Evolutionary conservation across 2,329 filamentous ascomycete species (phyloP).

Genomic region (Pseudopyricularia cyperi): DNA sequence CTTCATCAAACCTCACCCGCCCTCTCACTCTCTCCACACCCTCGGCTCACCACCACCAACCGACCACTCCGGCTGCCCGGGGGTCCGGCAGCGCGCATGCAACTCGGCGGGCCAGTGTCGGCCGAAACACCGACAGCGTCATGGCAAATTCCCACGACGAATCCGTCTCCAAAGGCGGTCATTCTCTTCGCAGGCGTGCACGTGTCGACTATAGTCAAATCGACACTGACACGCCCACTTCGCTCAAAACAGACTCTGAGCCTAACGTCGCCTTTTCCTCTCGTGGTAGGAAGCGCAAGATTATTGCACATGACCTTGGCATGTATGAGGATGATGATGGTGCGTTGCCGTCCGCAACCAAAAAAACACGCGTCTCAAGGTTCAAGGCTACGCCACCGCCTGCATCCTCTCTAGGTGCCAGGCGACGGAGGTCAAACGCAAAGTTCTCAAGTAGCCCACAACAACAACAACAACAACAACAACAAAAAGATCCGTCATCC

Average conservation of each 20-base stretch:
- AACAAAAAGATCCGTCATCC: neutral
- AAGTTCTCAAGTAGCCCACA: neutral
- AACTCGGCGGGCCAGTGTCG: conserved; percentile 17
- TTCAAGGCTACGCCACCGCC: conserved; percentile 9
- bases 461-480: too few species aligned
- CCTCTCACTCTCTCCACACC: conserved; percentile 23
- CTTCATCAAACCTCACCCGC: conserved; percentile 14
- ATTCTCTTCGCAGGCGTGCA: conserved; percentile 42
- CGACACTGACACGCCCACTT: conserved; percentile 14
- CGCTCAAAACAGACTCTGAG: conserved; percentile 9
- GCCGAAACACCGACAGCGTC: neutral
- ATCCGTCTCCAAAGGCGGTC: conserved; percentile 39
- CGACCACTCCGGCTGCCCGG: conserved; percentile 10
- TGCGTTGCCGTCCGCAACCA: conserved; percentile 25
- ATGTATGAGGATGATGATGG: conserved; percentile 21
- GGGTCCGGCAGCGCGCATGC: conserved; percentile 8
- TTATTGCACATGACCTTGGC: conserved; percentile 8
- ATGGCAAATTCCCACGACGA: conserved; percentile 27
- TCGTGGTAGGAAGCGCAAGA: conserved; percentile 20
- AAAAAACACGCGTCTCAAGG: conserved; percentile 20
- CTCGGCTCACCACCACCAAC: conserved; percentile 11
- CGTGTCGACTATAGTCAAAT: conserved; percentile 45
- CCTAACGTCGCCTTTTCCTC: conserved; percentile 15
- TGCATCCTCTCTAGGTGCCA: conserved; percentile 3
- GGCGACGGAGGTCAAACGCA: neutral